Evolutionary conservation across 192 early-diverging fungal genomes (phyloP).

Genomic region (Gryganskiella cystojenkinii): DNA sequence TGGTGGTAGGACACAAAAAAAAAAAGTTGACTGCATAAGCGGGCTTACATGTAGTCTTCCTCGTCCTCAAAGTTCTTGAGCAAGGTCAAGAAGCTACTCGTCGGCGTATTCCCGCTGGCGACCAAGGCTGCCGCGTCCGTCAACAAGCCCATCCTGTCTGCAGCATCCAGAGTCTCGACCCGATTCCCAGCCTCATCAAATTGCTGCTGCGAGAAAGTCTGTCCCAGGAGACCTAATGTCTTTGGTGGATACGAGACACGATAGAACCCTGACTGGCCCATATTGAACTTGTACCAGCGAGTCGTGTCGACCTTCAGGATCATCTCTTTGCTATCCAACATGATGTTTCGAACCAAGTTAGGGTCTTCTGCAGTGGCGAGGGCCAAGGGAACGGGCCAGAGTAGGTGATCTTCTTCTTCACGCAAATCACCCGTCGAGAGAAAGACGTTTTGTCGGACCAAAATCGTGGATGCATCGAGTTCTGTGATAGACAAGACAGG

Average conservation of each 20-base stretch:
- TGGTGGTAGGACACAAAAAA: background rate
- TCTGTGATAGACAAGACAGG: constrained; percentile 42
- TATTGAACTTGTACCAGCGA: constrained; percentile 91
- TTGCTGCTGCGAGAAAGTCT: constrained; percentile 50
- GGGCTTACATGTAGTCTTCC: constrained; percentile 77
- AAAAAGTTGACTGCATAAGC: background rate
- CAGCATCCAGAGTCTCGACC: constrained; percentile 58
- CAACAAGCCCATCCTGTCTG: constrained; percentile 82
- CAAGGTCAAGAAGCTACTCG: constrained; percentile 78
- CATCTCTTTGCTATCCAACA: constrained; percentile 59
- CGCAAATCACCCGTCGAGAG: constrained; percentile 84
- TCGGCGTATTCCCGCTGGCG: constrained; percentile 78
- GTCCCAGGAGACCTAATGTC: constrained; percentile 62
- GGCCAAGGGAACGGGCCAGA: constrained; percentile 79
- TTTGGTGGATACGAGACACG: constrained; percentile 81
- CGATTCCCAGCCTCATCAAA: constrained; percentile 59
- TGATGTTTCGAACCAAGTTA: constrained; percentile 57
- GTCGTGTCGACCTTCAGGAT: constrained; percentile 61
- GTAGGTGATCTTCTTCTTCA: constrained; percentile 80
- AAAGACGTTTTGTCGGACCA: constrained; percentile 83
- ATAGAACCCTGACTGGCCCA: constrained; percentile 82
- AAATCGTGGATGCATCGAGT: constrained; percentile 32
- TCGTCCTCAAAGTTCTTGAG: constrained; percentile 80
- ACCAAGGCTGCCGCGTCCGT: constrained; percentile 85
- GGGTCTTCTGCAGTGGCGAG: constrained; percentile 58